A percentile compares a stretch with the other conserved stretches of the same genome.
phyloP scores from a whole-genome alignment of 2,329 filamentous ascomycete species.

The Talaromyces pinophilus region DNA sequence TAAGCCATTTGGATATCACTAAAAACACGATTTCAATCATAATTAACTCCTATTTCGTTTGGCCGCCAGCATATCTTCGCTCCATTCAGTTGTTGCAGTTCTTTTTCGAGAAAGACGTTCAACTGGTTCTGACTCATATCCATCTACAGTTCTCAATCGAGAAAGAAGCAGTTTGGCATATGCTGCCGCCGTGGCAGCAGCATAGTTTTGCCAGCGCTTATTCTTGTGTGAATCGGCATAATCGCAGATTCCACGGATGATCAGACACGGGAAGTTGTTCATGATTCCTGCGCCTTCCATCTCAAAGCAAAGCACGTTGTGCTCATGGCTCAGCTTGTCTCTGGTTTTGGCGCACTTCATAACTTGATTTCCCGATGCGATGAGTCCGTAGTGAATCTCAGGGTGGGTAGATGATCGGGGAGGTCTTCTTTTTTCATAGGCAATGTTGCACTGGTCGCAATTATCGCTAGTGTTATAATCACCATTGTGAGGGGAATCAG shows the following conservation, averaged over 20 bases:
- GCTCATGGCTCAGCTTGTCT: not conserved
- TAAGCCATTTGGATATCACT: not conserved
- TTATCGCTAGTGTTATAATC: not conserved
- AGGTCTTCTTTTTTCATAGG: not conserved
- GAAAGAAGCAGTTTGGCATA: slow-evolving; percentile 25
- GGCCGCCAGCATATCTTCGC: not conserved
- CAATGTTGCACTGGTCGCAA: not conserved
- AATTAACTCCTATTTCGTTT: slow-evolving; percentile 3
- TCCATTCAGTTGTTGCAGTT: not conserved
- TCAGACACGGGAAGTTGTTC: slow-evolving; percentile 25
- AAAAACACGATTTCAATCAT: not conserved
- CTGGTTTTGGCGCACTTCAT: not conserved
- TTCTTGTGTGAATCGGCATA: slow-evolving; percentile 17
- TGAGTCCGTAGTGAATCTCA: not conserved
- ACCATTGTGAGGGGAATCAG: not conserved
- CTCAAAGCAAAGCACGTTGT: slow-evolving; percentile 23
- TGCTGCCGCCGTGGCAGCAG: slow-evolving; percentile 19
- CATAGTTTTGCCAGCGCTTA: slow-evolving; percentile 11
- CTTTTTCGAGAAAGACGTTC: not conserved
- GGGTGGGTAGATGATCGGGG: not conserved
- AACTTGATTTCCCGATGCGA: not conserved
- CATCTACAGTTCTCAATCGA: slow-evolving; percentile 12
- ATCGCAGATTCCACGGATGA: slow-evolving; percentile 21
- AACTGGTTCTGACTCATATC: not conserved
- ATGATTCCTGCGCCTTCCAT: slow-evolving; percentile 30